A percentile compares a stretch with the other conserved stretches of the same genome.
Conservation (phyloP, 257 asterid genomes). For the Vinca minor region DNA sequence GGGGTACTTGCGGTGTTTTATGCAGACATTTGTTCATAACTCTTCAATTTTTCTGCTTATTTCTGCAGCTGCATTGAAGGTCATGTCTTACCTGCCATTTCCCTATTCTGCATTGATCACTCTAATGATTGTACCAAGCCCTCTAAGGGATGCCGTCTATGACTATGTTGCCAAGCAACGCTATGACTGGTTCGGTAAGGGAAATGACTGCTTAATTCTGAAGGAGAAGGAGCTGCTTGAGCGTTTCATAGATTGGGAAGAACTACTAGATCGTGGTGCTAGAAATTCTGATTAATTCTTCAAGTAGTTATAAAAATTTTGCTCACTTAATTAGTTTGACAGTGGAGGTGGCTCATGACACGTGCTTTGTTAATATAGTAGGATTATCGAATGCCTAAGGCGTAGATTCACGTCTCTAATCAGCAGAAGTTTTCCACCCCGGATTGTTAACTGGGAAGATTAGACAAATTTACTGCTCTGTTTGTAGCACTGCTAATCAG, state of each 20-base stretch:
- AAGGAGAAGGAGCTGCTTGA: conserved; percentile 74
- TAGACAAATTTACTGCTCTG: not conserved
- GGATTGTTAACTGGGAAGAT: not conserved
- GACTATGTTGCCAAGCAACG: conserved; percentile 69
- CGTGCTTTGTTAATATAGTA: not conserved
- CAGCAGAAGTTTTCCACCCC: not conserved
- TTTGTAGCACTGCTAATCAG: not conserved
- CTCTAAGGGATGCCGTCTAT: conserved; percentile 73
- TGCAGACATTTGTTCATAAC: not conserved
- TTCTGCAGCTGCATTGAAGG: conserved; percentile 77
- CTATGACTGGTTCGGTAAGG: conserved; percentile 76
- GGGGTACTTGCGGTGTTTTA: not conserved
- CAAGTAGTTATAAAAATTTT: not conserved
- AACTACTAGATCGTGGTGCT: conserved; percentile 46
- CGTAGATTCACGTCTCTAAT: too few species aligned
- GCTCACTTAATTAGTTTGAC: not conserved
- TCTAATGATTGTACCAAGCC: conserved; percentile 58
- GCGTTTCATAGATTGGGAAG: conserved; percentile 80
- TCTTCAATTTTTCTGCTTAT: conserved; percentile 5
- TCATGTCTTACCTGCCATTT: conserved; percentile 62
- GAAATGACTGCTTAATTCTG: conserved; percentile 61
- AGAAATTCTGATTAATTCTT: conserved; percentile 13
- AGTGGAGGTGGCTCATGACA: not conserved
- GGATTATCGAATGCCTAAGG: not conserved
- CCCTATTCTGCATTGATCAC: conserved; percentile 62